These are phyloP conservation scores for Cercospora sp. DNA, from an alignment of 2,329 filamentous ascomycete species.

Conservation along the genomic window DNA sequence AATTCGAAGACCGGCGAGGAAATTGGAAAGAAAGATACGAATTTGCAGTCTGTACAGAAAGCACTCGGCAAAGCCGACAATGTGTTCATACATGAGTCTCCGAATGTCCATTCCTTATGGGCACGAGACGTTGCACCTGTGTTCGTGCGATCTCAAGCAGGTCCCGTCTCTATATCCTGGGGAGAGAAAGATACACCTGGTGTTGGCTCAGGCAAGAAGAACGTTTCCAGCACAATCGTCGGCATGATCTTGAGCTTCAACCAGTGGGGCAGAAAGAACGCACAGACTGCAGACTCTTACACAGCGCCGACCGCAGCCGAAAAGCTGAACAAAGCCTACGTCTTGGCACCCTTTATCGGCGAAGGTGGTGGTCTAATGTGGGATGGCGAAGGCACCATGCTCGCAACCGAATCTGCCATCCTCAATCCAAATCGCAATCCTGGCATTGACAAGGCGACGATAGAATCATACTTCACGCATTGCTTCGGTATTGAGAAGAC, in stretches of 20 bases:
- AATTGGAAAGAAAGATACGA: not conserved
- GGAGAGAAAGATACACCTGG: constrained; percentile 14
- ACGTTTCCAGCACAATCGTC: constrained; percentile 12
- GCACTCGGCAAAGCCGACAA: constrained; percentile 12
- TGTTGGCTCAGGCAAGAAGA: constrained; percentile 5
- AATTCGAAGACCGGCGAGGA: not conserved
- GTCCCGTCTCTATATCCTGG: constrained; percentile 14
- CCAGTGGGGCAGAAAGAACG: constrained; percentile 25
- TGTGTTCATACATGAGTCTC: constrained; percentile 11
- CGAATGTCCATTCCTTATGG: constrained; percentile 23
- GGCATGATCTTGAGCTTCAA: constrained; percentile 26
- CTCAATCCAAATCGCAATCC: constrained; percentile 28
- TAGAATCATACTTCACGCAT: constrained; percentile 17
- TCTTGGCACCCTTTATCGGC: constrained; percentile 18
- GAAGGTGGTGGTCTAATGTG: constrained; percentile 25
- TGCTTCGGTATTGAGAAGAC: constrained; percentile 24
- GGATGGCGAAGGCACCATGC: constrained; percentile 26
- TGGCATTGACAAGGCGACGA: constrained; percentile 16
- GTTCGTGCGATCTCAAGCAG: constrained; percentile 18
- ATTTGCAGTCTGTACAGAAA: constrained; percentile 7
- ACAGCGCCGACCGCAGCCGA: constrained; percentile 19
- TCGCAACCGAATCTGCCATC: constrained; percentile 26
- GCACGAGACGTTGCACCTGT: constrained; percentile 26
- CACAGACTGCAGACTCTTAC: constrained; percentile 18
- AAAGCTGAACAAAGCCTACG: constrained; percentile 8